Evolutionary conservation across 176 grass and related monocot species (phyloP), one percentile per base, ranked within the genome.

Genomic region (Avena sativa): DNA sequence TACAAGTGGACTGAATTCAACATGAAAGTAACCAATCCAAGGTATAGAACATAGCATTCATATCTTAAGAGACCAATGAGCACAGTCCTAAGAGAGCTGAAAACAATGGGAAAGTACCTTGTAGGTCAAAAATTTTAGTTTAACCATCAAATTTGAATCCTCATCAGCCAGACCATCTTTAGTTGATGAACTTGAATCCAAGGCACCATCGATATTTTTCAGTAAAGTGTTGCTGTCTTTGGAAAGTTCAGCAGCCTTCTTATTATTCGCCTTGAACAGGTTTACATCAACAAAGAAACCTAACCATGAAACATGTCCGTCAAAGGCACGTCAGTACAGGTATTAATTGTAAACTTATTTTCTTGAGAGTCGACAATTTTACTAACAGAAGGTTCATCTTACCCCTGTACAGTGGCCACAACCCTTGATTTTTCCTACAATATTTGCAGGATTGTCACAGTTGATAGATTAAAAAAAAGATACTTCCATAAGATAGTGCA

Each of bases 381-480:
- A 16, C 28, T 58, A 48, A 48, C 21, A 91, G 49, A 75, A 76
- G 55, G 50, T 75, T 76, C 46, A 63, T 63, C 75, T 89, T 89
- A 98, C 97, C 97, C 85, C 97, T 96, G 79, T 98, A 98, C 63
- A 98, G 85, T 84, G 97, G 97, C 97, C 97, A 98, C 78, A 98
- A 83, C 83, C 90, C 97, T 94, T 75, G 62, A 81, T 96, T 98
- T 92, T 43, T 92, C 97, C 94, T 98, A 17, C 3, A 68, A 73
- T 86, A 78, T 82, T 67, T 64, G n/a, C 17, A 87, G 65, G 32
- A 84, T 66, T 10, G 23, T 85, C 75, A 68, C 75, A 83, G 46
- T 65, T 82, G 28, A 71, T 64, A 69, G 75, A 88, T 62, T 30
- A 19, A 10, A 59, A 40, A 51, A 71, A 40, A 80, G 6, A 65